Conservation (phyloP, 371 early-diverging fungal genomes). For the Mucor piriformis region DNA sequence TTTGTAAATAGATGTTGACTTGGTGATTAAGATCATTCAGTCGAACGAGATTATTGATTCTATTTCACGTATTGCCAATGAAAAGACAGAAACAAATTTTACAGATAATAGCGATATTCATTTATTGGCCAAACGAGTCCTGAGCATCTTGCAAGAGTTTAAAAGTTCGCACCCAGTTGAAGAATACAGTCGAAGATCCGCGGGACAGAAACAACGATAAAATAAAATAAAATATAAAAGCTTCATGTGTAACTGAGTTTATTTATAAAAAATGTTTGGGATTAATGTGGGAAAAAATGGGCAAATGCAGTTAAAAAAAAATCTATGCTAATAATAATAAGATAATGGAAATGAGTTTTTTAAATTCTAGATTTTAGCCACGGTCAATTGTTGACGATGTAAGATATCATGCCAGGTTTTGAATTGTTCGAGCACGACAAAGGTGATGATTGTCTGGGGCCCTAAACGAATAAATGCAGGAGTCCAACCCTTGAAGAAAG, state of each 20-base stretch:
- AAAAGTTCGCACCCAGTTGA: background rate
- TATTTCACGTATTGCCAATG: slow-evolving; percentile 35
- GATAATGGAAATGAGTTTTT: no score
- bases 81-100: slow-evolving; percentile 7
- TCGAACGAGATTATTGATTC: slow-evolving; percentile 37
- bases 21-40: slow-evolving; percentile 27
- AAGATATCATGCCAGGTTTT: slow-evolving; percentile 36
- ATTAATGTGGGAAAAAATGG: background rate
- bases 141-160: slow-evolving; percentile 13
- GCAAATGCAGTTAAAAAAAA: slow-evolving; percentile 2
- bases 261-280: background rate
- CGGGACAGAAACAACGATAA: slow-evolving; percentile 9
- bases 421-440: slow-evolving; percentile 82
- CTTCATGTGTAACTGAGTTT: background rate
- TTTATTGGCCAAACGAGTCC: slow-evolving; percentile 39
- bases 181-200: slow-evolving; percentile 1
- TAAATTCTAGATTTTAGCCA: background rate
- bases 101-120: slow-evolving; percentile 39
- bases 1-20: slow-evolving; percentile 29
- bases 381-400: background rate
- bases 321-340: no score
- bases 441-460: slow-evolving; percentile 88
- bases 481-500: slow-evolving; percentile 89
- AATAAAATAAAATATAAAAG: background rate
- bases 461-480: slow-evolving; percentile 82